Conservation (phyloP, 169 alveolate species). For the Cryptosporidium parvum region DNA sequence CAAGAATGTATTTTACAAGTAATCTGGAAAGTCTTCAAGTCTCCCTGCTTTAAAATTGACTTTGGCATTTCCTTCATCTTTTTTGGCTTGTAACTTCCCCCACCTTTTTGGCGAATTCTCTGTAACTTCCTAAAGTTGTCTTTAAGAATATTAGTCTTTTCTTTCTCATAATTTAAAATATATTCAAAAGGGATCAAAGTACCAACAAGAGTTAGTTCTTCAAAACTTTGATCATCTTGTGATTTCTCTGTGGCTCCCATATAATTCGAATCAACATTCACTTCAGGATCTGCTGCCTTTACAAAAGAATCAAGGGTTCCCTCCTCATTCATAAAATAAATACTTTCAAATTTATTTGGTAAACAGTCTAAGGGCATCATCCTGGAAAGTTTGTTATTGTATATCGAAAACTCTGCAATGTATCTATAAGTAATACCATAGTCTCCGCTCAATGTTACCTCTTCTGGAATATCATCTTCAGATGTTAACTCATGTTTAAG, state of each 20-base stretch:
- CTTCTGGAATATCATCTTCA: slow-evolving; percentile 59
- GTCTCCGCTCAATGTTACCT: slow-evolving; percentile 44
- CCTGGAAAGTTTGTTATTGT: slow-evolving; percentile 56
- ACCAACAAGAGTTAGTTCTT: slow-evolving; percentile 39
- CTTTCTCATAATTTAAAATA: slow-evolving; percentile 26
- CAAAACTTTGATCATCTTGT: neutral
- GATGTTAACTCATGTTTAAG: slow-evolving; percentile 44
- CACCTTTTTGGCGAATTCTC: slow-evolving; percentile 54
- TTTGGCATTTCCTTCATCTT: slow-evolving; percentile 55
- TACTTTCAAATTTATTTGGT: slow-evolving; percentile 53
- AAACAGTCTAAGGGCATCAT: slow-evolving; percentile 52
- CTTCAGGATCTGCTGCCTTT: neutral
- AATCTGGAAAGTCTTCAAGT: slow-evolving; percentile 33
- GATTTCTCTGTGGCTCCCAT: neutral
- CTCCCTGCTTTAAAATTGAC: slow-evolving; percentile 26
- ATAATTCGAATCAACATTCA: neutral
- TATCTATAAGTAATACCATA: slow-evolving; percentile 41
- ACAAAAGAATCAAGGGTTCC: slow-evolving; percentile 27
- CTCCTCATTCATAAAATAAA: slow-evolving; percentile 23
- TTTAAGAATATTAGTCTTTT: slow-evolving; percentile 19
- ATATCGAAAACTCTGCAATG: slow-evolving; percentile 55
- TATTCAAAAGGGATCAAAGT: slow-evolving; percentile 40
- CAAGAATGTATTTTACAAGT: slow-evolving; percentile 46
- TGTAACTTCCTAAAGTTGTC: slow-evolving; percentile 50
- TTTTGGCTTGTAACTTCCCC: slow-evolving; percentile 57